phyloP scores from a whole-genome alignment of 257 asterid genomes.

The Craterostigma plantagineum region DNA sequence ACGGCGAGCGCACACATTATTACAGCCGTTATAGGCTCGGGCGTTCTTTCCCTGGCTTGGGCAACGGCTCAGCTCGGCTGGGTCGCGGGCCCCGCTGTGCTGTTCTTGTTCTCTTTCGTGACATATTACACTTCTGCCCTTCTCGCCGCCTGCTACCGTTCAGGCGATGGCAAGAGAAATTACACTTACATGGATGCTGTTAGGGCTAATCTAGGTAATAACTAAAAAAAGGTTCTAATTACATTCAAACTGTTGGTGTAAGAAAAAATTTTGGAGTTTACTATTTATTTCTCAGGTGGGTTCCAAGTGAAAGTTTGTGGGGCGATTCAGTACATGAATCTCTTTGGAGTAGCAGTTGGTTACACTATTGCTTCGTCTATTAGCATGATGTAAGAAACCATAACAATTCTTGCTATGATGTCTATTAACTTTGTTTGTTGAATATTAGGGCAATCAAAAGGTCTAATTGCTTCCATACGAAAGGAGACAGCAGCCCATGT shows the following conservation, averaged over 20 bases:
- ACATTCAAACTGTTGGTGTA: no score
- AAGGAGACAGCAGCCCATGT: conserved; percentile 11
- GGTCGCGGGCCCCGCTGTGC: conserved; percentile 15
- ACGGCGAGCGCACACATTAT: conserved; percentile 17
- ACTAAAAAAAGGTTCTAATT: no score
- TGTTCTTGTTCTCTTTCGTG: conserved; percentile 16
- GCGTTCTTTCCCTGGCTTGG: conserved; percentile 18
- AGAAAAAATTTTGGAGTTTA: no score
- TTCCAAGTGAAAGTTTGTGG: conserved; percentile 15
- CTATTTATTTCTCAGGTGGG: conserved; percentile 16
- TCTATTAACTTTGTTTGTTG: not conserved
- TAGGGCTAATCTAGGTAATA: conserved; percentile 11
- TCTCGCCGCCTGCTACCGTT: conserved; percentile 13
- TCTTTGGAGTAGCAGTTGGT: conserved; percentile 17
- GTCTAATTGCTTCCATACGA: conserved; percentile 13
- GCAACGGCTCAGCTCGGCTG: conserved; percentile 16
- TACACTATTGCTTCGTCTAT: conserved; percentile 17
- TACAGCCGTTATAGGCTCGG: conserved; percentile 18
- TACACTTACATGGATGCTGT: conserved; percentile 19
- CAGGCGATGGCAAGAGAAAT: conserved; percentile 12
- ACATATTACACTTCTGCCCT: conserved; percentile 15
- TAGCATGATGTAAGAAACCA: conserved; percentile 14
- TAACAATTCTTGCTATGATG: not conserved
- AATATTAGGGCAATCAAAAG: conserved; percentile 15
- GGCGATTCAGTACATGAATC: conserved; percentile 16